Evolutionary conservation across 1,139 yeast species (phyloP), one percentile per base, ranked within the genome.

Genomic region (Lipomyces yarrowii): DNA sequence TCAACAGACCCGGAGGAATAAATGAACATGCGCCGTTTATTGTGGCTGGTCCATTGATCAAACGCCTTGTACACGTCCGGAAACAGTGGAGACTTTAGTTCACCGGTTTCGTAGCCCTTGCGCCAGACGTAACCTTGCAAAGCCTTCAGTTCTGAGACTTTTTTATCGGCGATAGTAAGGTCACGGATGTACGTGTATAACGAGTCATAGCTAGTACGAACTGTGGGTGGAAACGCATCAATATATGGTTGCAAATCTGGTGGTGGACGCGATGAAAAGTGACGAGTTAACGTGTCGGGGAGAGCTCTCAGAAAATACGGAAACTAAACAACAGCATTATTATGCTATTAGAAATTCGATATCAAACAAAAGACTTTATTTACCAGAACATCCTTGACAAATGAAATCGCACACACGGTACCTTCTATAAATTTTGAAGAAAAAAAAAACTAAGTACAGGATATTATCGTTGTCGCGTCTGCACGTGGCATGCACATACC

Each of bases 1-100:
- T 86, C 84, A 46, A 93, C 86, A 61, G 96, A 88, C 0, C 98
- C 98, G n/a, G 96, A 90, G 0, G 98, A 91, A 77, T 93, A 93
- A 23, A 93, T 91, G 74, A 83, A 90, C 0, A 91, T 80, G 6
- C 79, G 78, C 18, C 55, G 55, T 33, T 72, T 70, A 60, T 33
- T 33, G 53, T 5, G 62, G 57, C 72, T 69, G 51, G 71, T 67
- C 80, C 84, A 82, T 1, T 73, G 64, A 63, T 80, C 73, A 64
- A 92, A 84, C 61, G 85, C 83, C 0, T 80, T 78, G 64, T 90
- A 82, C 1, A 96, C 94, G 76, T 93, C 98, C 0, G 74, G 73
- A 74, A 86, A 93, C 1, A 93, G 75, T 0, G 97, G 97, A 0
- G 97, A 96, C 72, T 81, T 82, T 69, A 93, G 82, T 69, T 86